Conservation (phyloP, 225 moss, liverwort and hornwort genomes). For the Pseudisothecium myosuroides region DNA sequence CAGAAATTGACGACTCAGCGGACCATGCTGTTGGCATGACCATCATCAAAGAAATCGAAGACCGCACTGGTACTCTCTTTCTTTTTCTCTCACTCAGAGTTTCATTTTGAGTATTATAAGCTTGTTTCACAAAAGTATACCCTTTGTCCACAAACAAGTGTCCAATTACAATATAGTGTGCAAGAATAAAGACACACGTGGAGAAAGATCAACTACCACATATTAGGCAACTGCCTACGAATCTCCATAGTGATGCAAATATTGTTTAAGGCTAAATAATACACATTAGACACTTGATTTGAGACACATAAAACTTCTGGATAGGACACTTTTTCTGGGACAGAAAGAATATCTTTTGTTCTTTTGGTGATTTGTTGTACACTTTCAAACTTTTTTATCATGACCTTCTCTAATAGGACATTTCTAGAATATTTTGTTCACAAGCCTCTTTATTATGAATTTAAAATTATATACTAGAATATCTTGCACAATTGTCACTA, state of each 20-base stretch:
- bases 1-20: constrained; percentile 56
- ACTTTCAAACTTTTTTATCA: neutral
- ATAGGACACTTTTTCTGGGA: neutral
- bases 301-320: fast-evolving
- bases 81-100: neutral
- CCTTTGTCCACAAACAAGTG: fast-evolving
- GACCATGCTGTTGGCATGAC: constrained; percentile 21
- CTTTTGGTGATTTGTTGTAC: neutral
- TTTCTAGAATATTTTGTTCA: neutral
- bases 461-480: no score
- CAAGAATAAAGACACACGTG: neutral
- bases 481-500: neutral
- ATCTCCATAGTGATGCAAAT: fast-evolving
- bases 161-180: neutral
- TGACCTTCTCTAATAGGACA: no score
- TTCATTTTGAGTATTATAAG: neutral
- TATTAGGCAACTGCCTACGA: fast-evolving
- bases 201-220: neutral
- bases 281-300: neutral
- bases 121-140: neutral
- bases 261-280: neutral
- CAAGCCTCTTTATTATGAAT: neutral
- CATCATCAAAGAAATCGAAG: constrained; percentile 14
- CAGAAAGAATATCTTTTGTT: neutral
- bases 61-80: constrained; percentile 2